A percentile compares a stretch with the other conserved stretches of the same genome.
Conservation (phyloP, 768 basidiomycete genomes). For the Tricholoma sp. region DNA sequence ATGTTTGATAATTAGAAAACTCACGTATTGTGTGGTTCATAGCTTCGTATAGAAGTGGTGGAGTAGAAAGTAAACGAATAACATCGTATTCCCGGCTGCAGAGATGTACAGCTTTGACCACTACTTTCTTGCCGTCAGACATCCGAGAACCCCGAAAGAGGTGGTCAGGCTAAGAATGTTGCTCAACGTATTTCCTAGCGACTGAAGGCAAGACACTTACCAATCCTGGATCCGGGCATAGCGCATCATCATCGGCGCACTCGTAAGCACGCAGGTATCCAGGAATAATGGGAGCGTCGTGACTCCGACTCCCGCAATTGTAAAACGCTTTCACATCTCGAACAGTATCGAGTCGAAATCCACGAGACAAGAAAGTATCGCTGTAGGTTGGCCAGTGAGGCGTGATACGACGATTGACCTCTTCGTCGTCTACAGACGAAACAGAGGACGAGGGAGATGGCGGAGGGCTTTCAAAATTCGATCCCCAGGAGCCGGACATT, state of each 20-base stretch:
- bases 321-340: conserved; percentile 62
- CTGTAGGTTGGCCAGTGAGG: conserved; percentile 62
- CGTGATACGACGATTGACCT: conserved; percentile 51
- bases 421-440: conserved; percentile 53
- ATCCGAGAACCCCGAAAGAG: conserved; percentile 62
- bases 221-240: conserved; percentile 69
- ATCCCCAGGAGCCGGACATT: conserved; percentile 21
- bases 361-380: conserved; percentile 39
- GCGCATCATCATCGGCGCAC: conserved; percentile 45
- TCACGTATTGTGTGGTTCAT: conserved; percentile 77
- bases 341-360: conserved; percentile 64
- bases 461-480: conserved; percentile 21
- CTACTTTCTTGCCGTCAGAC: conserved; percentile 45
- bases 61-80: conserved; percentile 49
- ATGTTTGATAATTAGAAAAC: conserved; percentile 22
- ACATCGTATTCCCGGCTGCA: conserved; percentile 59
- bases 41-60: conserved; percentile 48
- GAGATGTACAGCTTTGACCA: conserved; percentile 66
- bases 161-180: conserved; percentile 54
- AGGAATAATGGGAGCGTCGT: conserved; percentile 14
- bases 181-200: background rate
- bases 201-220: conserved; percentile 34
- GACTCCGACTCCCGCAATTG: conserved; percentile 12
- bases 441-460: conserved; percentile 41
- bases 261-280: conserved; percentile 30